A percentile compares a stretch with the other conserved stretches of the same genome.
These are phyloP conservation scores for Rutidosis leptorrhynchoides DNA, from an alignment of 129 eudicot species.

Conservation along the genomic window DNA sequence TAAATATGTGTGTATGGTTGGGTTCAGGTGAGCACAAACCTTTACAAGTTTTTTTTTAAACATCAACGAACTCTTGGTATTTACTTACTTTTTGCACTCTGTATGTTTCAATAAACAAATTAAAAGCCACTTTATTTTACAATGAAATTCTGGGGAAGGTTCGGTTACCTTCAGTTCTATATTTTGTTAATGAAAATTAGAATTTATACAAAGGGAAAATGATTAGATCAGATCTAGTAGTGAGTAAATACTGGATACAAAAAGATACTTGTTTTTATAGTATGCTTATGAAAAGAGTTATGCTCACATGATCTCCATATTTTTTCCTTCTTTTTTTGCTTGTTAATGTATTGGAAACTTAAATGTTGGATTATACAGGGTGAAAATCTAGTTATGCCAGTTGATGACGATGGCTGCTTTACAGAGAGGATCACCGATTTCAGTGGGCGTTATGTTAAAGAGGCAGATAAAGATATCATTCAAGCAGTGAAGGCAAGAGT, in stretches of 20 bases:
- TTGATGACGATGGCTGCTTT: constrained; percentile 88
- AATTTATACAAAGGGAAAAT: too few species aligned
- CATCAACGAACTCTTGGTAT: not conserved
- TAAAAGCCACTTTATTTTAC: not conserved
- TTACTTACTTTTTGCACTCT: not conserved
- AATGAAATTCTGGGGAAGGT: too few species aligned
- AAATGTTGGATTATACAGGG: constrained; percentile 38
- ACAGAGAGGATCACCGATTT: constrained; percentile 65
- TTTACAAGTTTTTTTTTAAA: not conserved
- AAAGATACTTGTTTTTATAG: not conserved
- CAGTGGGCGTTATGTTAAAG: constrained; percentile 53
- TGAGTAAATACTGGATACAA: not conserved
- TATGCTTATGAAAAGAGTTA: not conserved
- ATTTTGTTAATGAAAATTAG: too few species aligned
- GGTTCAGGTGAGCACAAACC: not conserved
- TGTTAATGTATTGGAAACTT: not conserved
- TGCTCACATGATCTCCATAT: not conserved
- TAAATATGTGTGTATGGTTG: not conserved
- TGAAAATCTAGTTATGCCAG: constrained; percentile 67
- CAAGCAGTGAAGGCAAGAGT: constrained; percentile 61
- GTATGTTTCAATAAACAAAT: not conserved
- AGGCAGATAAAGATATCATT: constrained; percentile 75
- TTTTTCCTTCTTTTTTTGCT: not conserved
- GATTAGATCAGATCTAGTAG: not conserved
- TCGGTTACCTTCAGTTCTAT: too few species aligned